phyloP scores from a whole-genome alignment of 805 yeast genomes.

The Tetrapisispora nanseiensis region DNA sequence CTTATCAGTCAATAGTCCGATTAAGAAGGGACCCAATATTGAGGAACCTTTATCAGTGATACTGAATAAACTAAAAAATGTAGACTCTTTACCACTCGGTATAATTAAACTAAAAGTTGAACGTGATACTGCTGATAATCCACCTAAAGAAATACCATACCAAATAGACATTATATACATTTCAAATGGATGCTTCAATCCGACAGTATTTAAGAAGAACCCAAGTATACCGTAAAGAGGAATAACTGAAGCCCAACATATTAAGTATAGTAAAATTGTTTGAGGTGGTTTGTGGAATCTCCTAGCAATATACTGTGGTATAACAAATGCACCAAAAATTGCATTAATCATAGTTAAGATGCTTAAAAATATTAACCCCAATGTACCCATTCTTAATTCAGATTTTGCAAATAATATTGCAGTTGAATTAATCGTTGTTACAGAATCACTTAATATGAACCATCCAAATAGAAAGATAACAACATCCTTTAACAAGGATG shows the following conservation, averaged over 20 bases:
- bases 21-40: conserved; percentile 59
- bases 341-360: conserved; percentile 59
- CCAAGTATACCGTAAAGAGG: conserved; percentile 68
- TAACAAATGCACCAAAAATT: conserved; percentile 50
- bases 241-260: conserved; percentile 53
- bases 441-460: conserved; percentile 67
- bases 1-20: conserved; percentile 62
- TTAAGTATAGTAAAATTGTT: conserved; percentile 40
- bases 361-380: conserved; percentile 55
- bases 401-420: conserved; percentile 69
- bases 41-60: conserved; percentile 78
- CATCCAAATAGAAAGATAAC: conserved; percentile 59
- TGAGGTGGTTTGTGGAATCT: conserved; percentile 37
- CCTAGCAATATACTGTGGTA: conserved; percentile 38
- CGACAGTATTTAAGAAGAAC: conserved; percentile 43
- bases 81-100: conserved; percentile 66
- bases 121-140: conserved; percentile 58
- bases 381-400: conserved; percentile 57
- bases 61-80: conserved; percentile 65
- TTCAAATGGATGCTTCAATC: conserved; percentile 54
- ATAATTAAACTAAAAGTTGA: conserved; percentile 59
- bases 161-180: conserved; percentile 61
- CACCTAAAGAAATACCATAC: conserved; percentile 72
- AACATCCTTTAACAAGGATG: conserved; percentile 52
- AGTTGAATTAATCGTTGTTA: conserved; percentile 70